Evolutionary conservation across 129 eudicot species (phyloP).

Genomic region (Silybum marianum): DNA sequence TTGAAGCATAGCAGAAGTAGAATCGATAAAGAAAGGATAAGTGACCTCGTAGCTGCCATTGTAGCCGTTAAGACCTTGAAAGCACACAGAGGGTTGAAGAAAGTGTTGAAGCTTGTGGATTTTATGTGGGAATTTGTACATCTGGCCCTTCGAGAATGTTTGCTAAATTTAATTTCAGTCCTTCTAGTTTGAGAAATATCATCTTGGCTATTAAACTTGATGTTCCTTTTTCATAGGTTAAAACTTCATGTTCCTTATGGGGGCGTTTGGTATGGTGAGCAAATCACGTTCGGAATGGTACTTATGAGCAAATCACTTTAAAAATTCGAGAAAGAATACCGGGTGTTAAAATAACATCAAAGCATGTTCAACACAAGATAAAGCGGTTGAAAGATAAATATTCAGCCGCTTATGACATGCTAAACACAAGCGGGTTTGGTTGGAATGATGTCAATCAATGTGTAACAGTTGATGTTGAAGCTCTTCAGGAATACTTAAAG

Average conservation of each 20-base stretch:
- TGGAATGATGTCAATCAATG: too few relatives aligned
- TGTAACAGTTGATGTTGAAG: too few relatives aligned
- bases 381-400: too few relatives aligned
- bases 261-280: too few relatives aligned
- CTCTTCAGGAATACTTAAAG: too few relatives aligned
- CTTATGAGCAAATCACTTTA: too few relatives aligned
- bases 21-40: constrained; percentile 41
- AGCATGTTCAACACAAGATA: too few relatives aligned
- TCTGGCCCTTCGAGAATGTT: constrained; percentile 20
- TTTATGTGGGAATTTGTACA: not conserved
- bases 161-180: constrained; percentile 5
- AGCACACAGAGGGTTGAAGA: constrained; percentile 19
- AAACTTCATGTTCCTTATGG: not conserved
- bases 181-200: not conserved
- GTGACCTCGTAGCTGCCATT: constrained; percentile 42
- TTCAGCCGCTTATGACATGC: too few relatives aligned
- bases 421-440: too few relatives aligned
- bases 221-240: not conserved
- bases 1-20: constrained; percentile 32
- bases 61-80: constrained; percentile 27
- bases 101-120: constrained; percentile 10
- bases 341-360: too few relatives aligned
- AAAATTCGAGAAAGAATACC: too few relatives aligned
- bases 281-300: too few relatives aligned
- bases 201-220: constrained; percentile 1